Evolutionary conservation across 306 rosid genomes (phyloP).

Genomic region (Prosopis cineraria): DNA sequence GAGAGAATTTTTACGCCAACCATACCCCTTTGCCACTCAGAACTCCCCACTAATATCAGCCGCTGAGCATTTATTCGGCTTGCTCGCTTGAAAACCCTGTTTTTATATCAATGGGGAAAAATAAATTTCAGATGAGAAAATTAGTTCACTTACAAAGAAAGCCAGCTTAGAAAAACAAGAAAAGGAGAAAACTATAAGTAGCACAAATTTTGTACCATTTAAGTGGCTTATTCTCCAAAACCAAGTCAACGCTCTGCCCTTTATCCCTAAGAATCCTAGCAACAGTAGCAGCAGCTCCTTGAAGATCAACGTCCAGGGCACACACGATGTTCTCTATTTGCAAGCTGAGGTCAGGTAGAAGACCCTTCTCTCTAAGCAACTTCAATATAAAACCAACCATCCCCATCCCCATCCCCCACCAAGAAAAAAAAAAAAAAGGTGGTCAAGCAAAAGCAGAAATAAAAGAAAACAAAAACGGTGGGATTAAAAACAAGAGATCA

Average conservation of each 20-base stretch:
- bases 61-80: slow-evolving; percentile 72
- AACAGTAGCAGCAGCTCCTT: slow-evolving; percentile 84
- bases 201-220: slow-evolving; percentile 63
- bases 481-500: slow-evolving; percentile 4
- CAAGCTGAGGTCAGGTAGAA: slow-evolving; percentile 68
- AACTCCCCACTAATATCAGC: slow-evolving; percentile 79
- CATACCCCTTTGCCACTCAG: slow-evolving; percentile 94
- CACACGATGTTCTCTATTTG: slow-evolving; percentile 76
- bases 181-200: neutral
- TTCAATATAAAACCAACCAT: slow-evolving; percentile 28
- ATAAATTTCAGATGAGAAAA: slow-evolving; percentile 31
- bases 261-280: slow-evolving; percentile 78
- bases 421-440: neutral
- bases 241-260: slow-evolving; percentile 85
- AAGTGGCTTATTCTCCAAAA: slow-evolving; percentile 90
- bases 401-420: neutral
- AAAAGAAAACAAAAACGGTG: slow-evolving; percentile 6
- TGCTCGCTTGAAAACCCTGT: slow-evolving; percentile 93
- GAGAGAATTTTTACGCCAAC: slow-evolving; percentile 83
- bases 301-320: slow-evolving; percentile 86
- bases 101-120: slow-evolving; percentile 16
- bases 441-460: slow-evolving; percentile 4
- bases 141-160: neutral
- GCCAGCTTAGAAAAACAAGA: slow-evolving; percentile 13
- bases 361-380: slow-evolving; percentile 96